Percentiles rank a stretch among this genome's conserved stretches.
Evolutionary conservation across 1,284 basidiomycete genomes (phyloP).

Genomic region (Mycena citricolor): DNA sequence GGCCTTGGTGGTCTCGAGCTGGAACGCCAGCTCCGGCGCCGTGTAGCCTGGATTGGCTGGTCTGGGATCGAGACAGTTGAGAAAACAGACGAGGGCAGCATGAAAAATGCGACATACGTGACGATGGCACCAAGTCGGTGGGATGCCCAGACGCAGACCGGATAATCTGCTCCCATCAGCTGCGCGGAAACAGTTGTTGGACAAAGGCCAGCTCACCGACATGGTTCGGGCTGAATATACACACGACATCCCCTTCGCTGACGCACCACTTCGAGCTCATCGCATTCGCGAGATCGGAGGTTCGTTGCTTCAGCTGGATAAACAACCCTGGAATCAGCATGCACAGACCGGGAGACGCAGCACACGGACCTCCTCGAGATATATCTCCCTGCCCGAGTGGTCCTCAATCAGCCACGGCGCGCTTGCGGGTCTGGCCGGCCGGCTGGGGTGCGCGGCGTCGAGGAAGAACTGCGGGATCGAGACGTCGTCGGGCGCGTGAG

Average conservation of each 20-base stretch:
- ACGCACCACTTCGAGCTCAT: constrained; percentile 55
- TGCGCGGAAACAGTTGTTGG: too few species aligned
- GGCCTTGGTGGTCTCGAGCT: not conserved
- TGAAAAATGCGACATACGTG: constrained; percentile 33
- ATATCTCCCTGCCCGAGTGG: constrained; percentile 46
- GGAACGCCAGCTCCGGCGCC: not conserved
- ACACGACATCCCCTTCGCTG: constrained; percentile 51
- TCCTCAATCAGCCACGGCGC: constrained; percentile 70
- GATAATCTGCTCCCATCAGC: constrained; percentile 76
- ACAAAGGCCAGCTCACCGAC: too few species aligned
- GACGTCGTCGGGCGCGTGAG: constrained; percentile 60
- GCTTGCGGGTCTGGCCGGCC: constrained; percentile 44
- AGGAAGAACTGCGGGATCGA: constrained; percentile 68
- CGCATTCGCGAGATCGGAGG: constrained; percentile 61
- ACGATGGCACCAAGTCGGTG: constrained; percentile 69
- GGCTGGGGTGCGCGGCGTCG: constrained; percentile 48
- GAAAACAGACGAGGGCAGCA: too few species aligned
- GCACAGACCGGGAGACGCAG: constrained; percentile 9
- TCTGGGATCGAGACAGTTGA: constrained; percentile 27
- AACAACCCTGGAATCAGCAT: too few species aligned
- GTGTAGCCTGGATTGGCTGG: constrained; percentile 28
- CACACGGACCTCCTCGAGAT: constrained; percentile 53
- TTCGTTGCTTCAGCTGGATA: constrained; percentile 47
- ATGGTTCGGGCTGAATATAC: constrained; percentile 69
- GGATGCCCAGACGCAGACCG: constrained; percentile 65